A percentile compares a stretch with the other conserved stretches of the same genome.
These are phyloP conservation scores for Xerocomus brunneocitrinus DNA, from an alignment of 768 basidiomycete species.

Conservation along the genomic window DNA sequence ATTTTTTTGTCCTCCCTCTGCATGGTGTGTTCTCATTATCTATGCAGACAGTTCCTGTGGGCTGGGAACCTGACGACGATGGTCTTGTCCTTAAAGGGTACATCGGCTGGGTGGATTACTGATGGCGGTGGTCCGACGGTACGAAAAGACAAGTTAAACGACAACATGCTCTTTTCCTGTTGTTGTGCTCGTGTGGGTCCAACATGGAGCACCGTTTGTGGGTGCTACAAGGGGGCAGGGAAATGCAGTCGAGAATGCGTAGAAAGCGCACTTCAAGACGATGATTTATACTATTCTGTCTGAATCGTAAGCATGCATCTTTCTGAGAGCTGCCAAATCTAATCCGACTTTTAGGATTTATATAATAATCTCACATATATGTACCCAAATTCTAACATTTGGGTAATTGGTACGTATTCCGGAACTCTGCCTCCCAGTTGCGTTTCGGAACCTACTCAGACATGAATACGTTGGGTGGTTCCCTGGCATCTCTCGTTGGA, in stretches of 20 bases:
- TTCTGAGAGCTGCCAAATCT: neutral
- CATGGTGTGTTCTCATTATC: neutral
- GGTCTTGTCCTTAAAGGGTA: conserved; percentile 95
- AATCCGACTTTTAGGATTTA: conserved; percentile 54
- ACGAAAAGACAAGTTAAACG: conserved; percentile 89
- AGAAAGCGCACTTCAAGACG: conserved; percentile 70
- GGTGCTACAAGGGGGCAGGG: conserved; percentile 70
- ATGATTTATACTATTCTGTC: conserved; percentile 83
- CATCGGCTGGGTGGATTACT: conserved; percentile 64
- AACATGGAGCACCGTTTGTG: conserved; percentile 91
- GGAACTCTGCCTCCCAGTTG: too few species aligned
- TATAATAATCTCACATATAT: conserved; percentile 90
- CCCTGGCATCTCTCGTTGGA: too few species aligned
- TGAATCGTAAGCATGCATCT: conserved; percentile 58
- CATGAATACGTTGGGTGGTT: too few species aligned
- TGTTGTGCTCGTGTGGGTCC: conserved; percentile 95
- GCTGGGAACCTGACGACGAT: conserved; percentile 85
- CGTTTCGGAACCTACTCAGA: too few species aligned
- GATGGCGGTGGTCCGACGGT: conserved; percentile 79
- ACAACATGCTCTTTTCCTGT: conserved; percentile 93
- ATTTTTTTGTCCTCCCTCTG: neutral
- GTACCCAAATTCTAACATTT: conserved; percentile 87
- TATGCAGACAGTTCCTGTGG: conserved; percentile 64
- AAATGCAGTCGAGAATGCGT: conserved; percentile 81
- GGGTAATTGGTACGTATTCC: conserved; percentile 23